Evolutionary conservation across 2,329 filamentous ascomycete species (phyloP), one percentile per base, ranked within the genome.

Genomic region (Cercospora brassicicola): DNA sequence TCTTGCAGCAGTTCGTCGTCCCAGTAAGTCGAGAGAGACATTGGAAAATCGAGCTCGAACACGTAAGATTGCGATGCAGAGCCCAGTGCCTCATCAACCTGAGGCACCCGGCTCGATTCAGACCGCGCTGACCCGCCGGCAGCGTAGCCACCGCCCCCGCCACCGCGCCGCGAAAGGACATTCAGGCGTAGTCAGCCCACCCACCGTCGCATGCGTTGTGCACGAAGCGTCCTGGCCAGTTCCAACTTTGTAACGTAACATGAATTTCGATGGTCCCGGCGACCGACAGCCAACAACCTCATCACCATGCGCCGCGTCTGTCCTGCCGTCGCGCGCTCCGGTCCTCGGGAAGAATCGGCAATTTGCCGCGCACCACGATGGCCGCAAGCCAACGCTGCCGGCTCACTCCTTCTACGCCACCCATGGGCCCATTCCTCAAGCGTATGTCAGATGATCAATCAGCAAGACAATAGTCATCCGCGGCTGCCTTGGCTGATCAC

Each of bases 361-460:
- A n/a, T 18, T 42, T 15, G 36, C 36, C 15, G 36, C 42, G 26
- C 26, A 23, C 31, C 26, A 23, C 48, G n/a, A 26, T 20, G 30
- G 18, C 3, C 28, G 3, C 9, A 30, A 33, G 36, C 33, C n/a
- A 33, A 28, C 2, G 51, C 2, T 55, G 26, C 61, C 48, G 48
- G 33, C 30, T 4, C 2, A 2, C 31, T 13, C 59, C 28, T 18
- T 1, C 51, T 11, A 30, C 62, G 51, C 48, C 48, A 59, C 33
- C 30, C 23, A 13, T 36, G 20, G 13, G n/a, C n/a, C 30, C 18
- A n/a, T n/a, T 18, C 20, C 10, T 13, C 39, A 20, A 42, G 23
- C 23, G 62, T 64, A 42, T 23, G 51, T 59, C 51, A 8, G 23
- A 59, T 59, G 62, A 64, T 26, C 31, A 13, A 20, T 33, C 31